Evolutionary conservation across 1,139 yeast genomes (phyloP).

Genomic region (Hanseniaspora uvarum): DNA sequence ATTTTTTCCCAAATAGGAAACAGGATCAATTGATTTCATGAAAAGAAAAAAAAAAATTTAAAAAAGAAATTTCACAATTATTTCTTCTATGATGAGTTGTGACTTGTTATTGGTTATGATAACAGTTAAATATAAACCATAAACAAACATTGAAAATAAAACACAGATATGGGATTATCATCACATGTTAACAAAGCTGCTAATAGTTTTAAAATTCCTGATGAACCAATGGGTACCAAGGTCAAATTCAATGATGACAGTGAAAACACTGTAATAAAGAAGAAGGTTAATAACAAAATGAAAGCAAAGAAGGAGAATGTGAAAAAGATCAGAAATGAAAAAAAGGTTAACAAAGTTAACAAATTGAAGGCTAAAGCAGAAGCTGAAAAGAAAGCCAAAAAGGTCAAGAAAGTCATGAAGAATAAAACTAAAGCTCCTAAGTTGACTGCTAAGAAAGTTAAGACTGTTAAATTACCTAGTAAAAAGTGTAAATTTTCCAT

Average conservation of each 20-base stretch:
- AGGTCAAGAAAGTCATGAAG: background rate
- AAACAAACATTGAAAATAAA: too few species aligned
- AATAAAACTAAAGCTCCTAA: slow-evolving; percentile 8
- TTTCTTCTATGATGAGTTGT: too few species aligned
- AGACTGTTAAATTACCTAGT: slow-evolving; percentile 23
- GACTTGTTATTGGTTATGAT: too few species aligned
- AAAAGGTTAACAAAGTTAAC: background rate
- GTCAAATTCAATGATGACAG: slow-evolving; percentile 9
- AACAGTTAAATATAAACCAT: too few species aligned
- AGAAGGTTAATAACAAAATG: slow-evolving; percentile 11
- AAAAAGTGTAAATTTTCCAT: slow-evolving; percentile 36
- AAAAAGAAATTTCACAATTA: background rate
- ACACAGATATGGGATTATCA: slow-evolving; percentile 4
- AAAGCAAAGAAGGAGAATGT: slow-evolving; percentile 12
- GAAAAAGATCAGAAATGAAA: slow-evolving; percentile 12
- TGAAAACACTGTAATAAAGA: background rate
- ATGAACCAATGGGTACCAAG: slow-evolving; percentile 16
- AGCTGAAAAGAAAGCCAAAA: slow-evolving; percentile 10
- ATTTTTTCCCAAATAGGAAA: background rate
- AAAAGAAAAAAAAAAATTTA: background rate
- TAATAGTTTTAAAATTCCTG: slow-evolving; percentile 9
- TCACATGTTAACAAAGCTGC: slow-evolving; percentile 16
- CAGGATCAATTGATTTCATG: too few species aligned
- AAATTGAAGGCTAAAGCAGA: background rate
- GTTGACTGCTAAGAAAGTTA: slow-evolving; percentile 21